phyloP scores from a whole-genome alignment of 768 basidiomycete species.

The Leccinum pellstonianum region DNA sequence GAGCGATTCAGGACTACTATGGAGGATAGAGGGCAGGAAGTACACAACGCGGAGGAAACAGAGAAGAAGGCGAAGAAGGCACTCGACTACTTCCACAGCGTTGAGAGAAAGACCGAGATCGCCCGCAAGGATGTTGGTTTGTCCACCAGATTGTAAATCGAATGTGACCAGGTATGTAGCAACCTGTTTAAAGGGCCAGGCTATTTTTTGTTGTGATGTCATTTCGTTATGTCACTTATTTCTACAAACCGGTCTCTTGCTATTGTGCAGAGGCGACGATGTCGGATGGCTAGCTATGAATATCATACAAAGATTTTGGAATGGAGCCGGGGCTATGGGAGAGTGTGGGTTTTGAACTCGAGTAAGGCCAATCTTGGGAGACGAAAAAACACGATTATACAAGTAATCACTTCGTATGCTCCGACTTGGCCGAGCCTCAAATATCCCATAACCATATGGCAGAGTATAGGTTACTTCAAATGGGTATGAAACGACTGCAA shows the following conservation, averaged over 20 bases:
- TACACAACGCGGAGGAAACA: conserved; percentile 70
- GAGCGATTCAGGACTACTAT: conserved; percentile 78
- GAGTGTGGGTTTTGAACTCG: no score
- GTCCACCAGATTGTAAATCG: conserved; percentile 11
- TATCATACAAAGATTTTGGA: not conserved
- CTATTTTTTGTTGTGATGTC: conserved; percentile 8
- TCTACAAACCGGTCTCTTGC: conserved; percentile 11
- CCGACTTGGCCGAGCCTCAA: no score
- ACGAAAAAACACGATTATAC: no score
- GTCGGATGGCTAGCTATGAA: not conserved
- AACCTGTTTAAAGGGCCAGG: not conserved
- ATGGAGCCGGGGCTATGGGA: no score
- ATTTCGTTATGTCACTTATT: conserved; percentile 12
- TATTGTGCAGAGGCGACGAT: conserved; percentile 4
- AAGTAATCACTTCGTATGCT: no score
- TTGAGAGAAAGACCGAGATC: conserved; percentile 44
- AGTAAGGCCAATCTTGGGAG: no score
- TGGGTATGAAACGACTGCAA: no score
- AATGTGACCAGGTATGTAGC: not conserved
- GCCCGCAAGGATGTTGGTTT: conserved; percentile 33
- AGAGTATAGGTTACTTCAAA: no score
- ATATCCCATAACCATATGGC: no score
- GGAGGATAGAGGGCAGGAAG: conserved; percentile 78
- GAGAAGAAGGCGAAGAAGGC: conserved; percentile 72
- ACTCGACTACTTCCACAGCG: conserved; percentile 63